These are phyloP conservation scores for Phytophthora sansomeana DNA, from an alignment of 352 stramenopile species.

Conservation along the genomic window DNA sequence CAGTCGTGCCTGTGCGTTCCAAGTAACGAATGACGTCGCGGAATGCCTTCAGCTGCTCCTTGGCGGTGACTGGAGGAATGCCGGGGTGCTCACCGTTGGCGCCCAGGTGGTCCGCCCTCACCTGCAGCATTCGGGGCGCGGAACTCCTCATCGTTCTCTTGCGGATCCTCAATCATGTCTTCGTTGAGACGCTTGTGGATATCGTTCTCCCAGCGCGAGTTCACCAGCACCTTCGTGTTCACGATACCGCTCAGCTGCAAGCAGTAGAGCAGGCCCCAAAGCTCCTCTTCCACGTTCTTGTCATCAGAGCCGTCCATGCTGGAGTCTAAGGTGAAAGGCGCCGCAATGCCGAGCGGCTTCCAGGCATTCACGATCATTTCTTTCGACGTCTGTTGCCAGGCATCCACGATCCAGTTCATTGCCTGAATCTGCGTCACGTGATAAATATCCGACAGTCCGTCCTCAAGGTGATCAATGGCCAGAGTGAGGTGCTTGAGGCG, in stretches of 20 bases:
- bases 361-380: constrained; percentile 83
- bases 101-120: constrained; percentile 36
- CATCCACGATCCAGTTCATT: constrained; percentile 88
- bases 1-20: constrained; percentile 72
- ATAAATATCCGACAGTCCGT: constrained; percentile 81
- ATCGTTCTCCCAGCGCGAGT: constrained; percentile 90
- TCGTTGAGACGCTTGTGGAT: constrained; percentile 91
- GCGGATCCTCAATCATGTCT: constrained; percentile 88
- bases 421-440: constrained; percentile 86
- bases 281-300: constrained; percentile 89
- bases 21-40: constrained; percentile 88
- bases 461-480: constrained; percentile 85
- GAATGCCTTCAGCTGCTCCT: constrained; percentile 89
- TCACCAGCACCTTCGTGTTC: constrained; percentile 89
- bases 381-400: constrained; percentile 82
- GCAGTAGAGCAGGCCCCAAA: constrained; percentile 88
- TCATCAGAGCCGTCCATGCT: constrained; percentile 64
- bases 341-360: constrained; percentile 75
- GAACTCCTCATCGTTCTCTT: constrained; percentile 87
- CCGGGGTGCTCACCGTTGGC: constrained; percentile 47
- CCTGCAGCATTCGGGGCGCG: constrained; percentile 63
- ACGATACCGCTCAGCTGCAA: constrained; percentile 85
- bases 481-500: constrained; percentile 86
- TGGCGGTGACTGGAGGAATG: constrained; percentile 59
- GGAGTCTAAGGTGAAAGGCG: constrained; percentile 72